A percentile compares a stretch with the other conserved stretches of the same genome.
Evolutionary conservation across 345 rosid genomes (phyloP).

Genomic region (Melastoma malabathricum): DNA sequence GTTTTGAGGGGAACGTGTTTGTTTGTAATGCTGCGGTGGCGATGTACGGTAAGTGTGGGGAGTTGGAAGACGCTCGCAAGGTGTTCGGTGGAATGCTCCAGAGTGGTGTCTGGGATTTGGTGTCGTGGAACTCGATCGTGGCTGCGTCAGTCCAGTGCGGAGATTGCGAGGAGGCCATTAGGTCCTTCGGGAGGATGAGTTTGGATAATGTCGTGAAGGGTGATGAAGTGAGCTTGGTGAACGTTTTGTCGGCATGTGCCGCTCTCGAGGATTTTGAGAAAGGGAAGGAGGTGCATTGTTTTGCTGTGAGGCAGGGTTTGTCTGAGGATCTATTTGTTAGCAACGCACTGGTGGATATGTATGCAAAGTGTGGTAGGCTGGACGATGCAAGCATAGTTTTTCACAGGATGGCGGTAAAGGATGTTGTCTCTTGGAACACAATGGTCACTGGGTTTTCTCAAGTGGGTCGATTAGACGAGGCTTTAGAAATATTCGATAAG

Average conservation of each 20-base stretch:
- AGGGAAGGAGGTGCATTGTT: constrained; percentile 53
- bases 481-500: constrained; percentile 38
- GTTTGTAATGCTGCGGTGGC: constrained; percentile 54
- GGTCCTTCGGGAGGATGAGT: constrained; percentile 39
- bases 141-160: constrained; percentile 40
- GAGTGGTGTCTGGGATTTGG: constrained; percentile 33
- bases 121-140: constrained; percentile 69
- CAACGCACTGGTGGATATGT: constrained; percentile 70
- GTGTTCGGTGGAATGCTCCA: constrained; percentile 58
- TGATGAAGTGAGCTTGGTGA: constrained; percentile 57
- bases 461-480: constrained; percentile 52
- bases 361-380: constrained; percentile 70
- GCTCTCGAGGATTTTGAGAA: constrained; percentile 19
- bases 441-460: constrained; percentile 82
- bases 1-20: constrained; percentile 51
- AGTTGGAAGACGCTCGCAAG: constrained; percentile 33
- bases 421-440: constrained; percentile 81
- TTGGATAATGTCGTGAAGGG: constrained; percentile 19
- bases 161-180: constrained; percentile 24
- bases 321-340: constrained; percentile 54
- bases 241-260: constrained; percentile 58
- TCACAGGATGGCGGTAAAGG: constrained; percentile 38
- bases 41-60: constrained; percentile 53
- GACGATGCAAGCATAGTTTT: constrained; percentile 47
- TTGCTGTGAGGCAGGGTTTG: constrained; percentile 34